Evolutionary conservation across 371 early-diverging fungal genomes (phyloP), one percentile per base, ranked within the genome.

Genomic region (Apophysomyces elegans): DNA sequence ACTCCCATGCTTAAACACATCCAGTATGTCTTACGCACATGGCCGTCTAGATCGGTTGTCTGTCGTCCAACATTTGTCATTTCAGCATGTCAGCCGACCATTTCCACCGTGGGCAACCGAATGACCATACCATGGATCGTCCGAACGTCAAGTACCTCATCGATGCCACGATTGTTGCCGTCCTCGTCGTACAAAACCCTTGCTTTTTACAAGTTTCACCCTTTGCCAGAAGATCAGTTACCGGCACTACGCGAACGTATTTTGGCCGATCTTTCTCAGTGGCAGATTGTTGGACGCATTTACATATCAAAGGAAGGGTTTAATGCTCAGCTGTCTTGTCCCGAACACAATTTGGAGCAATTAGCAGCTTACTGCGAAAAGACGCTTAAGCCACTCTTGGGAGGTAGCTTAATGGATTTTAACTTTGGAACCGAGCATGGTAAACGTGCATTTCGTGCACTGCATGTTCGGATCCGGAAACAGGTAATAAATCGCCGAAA

Each of bases 261-360:
- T 11, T 56, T 87, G 62, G 69, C 58, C 1, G 81, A 85, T 60
- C 67, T 90, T 8, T 74, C 77, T 13, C 64, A 74, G 36, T 69
- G 87, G 65, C 83, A 81, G 36, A 79, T 91, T 21, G 87, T 91
- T 0, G 94, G 93, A 2, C 84, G 94, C 16, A 88, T 93, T 37
- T 93, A 93, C 66, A 77, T 93, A 39, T 83, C 89, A n/a, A 77
- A 77, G 7, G 90, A 93, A 76, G 94, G 94, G 1, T 88, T 93
- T 76, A 94, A 94, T 70, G 93, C 91, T 26, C 94, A 94, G 72
- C 73, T 93, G n/a, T 88, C 91, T 45, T 87, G 90, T 57, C 92
- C 92, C 35, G 76, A 75, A 39, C 72, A 77, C 7, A 72, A 81
- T 26, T 63, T 88, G 7, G 72, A 69, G 0, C 56, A 72, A n/a